phyloP scores from a whole-genome alignment of 2,329 filamentous ascomycete species.

The Aspergillus sp. region DNA sequence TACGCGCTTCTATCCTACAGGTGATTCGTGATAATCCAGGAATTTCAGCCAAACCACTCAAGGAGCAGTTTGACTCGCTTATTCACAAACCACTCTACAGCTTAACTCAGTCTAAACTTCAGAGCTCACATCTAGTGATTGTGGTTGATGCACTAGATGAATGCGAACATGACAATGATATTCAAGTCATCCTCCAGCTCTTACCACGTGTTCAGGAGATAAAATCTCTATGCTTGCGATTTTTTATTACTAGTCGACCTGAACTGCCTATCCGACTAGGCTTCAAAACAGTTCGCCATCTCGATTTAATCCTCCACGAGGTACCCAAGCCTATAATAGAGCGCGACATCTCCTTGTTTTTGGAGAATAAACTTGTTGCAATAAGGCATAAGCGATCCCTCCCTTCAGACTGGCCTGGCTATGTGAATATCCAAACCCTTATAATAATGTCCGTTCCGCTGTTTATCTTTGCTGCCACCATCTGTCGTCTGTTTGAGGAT shows the following conservation, averaged over 20 bases:
- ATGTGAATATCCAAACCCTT: not conserved
- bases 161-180: not conserved
- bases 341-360: not conserved
- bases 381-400: not conserved
- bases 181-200: not conserved
- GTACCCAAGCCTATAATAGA: not conserved
- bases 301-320: not conserved
- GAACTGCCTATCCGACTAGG: not conserved
- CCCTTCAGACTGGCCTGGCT: not conserved
- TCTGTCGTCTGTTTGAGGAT: not conserved
- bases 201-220: not conserved
- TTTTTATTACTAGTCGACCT: not conserved
- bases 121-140: not conserved
- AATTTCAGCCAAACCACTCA: conserved; percentile 22
- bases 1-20: conserved; percentile 22
- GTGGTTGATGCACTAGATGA: conserved; percentile 1
- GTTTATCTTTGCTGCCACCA: conserved; percentile 1
- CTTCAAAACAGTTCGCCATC: not conserved
- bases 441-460: not conserved
- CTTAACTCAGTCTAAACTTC: not conserved
- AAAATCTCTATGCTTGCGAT: not conserved
- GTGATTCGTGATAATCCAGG: conserved; percentile 22
- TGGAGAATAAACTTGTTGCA: not conserved
- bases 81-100: conserved; percentile 21
- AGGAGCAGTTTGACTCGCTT: conserved; percentile 28